phyloP scores from a whole-genome alignment of 2,329 filamentous ascomycete species.

The Boeremia exigua region DNA sequence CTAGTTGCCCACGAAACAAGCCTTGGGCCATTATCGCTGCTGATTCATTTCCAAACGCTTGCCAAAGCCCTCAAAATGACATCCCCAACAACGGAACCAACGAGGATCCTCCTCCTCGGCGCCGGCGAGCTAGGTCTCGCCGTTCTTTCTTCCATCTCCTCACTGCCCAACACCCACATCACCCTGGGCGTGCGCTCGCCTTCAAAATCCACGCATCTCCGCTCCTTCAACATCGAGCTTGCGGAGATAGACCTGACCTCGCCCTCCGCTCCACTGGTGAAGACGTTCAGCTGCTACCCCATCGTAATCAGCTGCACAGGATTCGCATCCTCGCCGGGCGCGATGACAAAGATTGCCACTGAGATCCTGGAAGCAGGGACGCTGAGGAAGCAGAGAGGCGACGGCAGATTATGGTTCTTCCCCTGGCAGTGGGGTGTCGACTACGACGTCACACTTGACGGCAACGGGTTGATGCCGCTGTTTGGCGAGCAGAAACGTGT shows the following conservation, averaged over 20 bases:
- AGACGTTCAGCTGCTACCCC: conserved; percentile 54
- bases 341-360: conserved; percentile 63
- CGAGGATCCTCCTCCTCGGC: conserved; percentile 64
- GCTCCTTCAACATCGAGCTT: conserved; percentile 43
- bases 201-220: conserved; percentile 47
- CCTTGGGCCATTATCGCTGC: not conserved
- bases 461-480: conserved; percentile 65
- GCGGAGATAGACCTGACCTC: conserved; percentile 52
- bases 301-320: conserved; percentile 67
- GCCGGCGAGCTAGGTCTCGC: conserved; percentile 70
- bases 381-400: not conserved
- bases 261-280: conserved; percentile 35
- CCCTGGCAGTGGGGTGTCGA: conserved; percentile 79
- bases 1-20: not conserved
- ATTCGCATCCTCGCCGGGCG: conserved; percentile 62
- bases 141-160: conserved; percentile 59
- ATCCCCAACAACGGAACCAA: conserved; percentile 6
- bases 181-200: conserved; percentile 62
- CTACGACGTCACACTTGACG: conserved; percentile 65
- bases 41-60: too few relatives aligned
- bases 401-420: conserved; percentile 54
- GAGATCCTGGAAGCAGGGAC: conserved; percentile 59
- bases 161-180: conserved; percentile 56
- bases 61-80: too few relatives aligned
- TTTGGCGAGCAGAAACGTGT: conserved; percentile 70